These are phyloP conservation scores for Russula brevipes DNA, from an alignment of 768 basidiomycete species.

Conservation along the genomic window DNA sequence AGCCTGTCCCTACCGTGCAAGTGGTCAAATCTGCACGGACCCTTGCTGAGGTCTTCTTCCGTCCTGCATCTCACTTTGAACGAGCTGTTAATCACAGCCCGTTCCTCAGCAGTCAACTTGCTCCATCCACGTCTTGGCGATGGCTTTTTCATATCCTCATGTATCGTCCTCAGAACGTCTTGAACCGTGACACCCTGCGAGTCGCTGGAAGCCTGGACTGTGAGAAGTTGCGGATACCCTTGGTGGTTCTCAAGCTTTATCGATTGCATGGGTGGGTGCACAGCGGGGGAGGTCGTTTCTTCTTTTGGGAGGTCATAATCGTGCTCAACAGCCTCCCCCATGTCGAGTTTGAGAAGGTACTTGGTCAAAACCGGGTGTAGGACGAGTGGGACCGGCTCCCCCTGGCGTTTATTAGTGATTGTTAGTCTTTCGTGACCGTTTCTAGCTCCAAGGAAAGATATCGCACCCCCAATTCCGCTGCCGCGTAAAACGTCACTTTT, in stretches of 20 bases:
- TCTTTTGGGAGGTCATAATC: neutral
- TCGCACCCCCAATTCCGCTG: neutral
- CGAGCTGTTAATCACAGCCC: neutral
- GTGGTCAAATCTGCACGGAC: neutral
- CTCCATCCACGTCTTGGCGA: neutral
- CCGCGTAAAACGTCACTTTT: conserved; percentile 7
- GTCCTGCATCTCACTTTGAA: neutral
- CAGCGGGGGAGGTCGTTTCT: neutral
- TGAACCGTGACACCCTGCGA: neutral
- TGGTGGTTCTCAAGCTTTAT: neutral
- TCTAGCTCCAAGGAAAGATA: neutral
- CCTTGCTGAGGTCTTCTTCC: neutral
- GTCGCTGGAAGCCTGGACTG: neutral
- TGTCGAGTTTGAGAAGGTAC: conserved; percentile 6
- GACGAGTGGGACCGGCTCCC: neutral
- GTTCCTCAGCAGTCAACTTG: neutral
- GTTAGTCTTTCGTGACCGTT: neutral
- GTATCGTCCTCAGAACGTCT: neutral
- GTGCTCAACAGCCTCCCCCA: neutral
- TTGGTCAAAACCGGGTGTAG: conserved; percentile 3
- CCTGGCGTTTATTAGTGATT: neutral
- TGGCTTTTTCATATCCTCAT: neutral
- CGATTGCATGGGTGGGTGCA: neutral
- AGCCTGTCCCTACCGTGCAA: neutral
- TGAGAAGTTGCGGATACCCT: neutral